These are phyloP conservation scores for Fraxinus nigra DNA, from an alignment of 305 asterid genomes.

Conservation along the genomic window DNA sequence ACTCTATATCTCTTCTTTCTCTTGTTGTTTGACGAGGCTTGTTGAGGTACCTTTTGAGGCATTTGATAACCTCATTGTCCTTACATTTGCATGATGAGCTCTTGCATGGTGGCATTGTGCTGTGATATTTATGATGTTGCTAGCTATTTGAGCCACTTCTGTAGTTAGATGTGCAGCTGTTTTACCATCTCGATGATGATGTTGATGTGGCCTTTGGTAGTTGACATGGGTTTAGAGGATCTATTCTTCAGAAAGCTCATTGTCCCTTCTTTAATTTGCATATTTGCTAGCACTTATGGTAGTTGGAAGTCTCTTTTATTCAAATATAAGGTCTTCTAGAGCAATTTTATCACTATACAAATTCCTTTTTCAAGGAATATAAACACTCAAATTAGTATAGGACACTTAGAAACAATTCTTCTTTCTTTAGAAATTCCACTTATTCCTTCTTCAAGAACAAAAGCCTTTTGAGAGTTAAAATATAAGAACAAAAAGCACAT, in stretches of 20 bases:
- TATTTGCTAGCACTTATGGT: not conserved
- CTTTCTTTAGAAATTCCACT: too few relatives aligned
- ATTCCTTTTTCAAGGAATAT: too few relatives aligned
- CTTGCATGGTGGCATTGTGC: not conserved
- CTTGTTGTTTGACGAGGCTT: not conserved
- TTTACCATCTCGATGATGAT: not conserved
- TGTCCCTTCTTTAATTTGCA: not conserved
- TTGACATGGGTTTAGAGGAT: not conserved
- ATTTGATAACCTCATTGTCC: not conserved
- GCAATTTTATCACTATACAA: too few relatives aligned
- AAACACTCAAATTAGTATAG: too few relatives aligned
- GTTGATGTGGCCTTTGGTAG: not conserved
- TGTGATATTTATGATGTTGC: not conserved
- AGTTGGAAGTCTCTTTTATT: not conserved
- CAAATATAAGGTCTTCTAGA: not conserved
- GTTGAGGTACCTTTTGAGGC: not conserved
- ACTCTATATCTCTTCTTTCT: not conserved
- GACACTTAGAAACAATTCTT: too few relatives aligned
- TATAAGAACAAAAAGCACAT: too few relatives aligned
- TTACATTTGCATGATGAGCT: not conserved
- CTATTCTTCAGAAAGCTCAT: not conserved
- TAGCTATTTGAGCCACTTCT: not conserved
- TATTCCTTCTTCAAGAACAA: too few relatives aligned
- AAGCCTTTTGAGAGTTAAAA: too few relatives aligned
- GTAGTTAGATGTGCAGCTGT: not conserved